Base-by-base conservation (phyloP, 2,329 filamentous ascomycete genomes). In the Intubia oerlemansii region DNA sequence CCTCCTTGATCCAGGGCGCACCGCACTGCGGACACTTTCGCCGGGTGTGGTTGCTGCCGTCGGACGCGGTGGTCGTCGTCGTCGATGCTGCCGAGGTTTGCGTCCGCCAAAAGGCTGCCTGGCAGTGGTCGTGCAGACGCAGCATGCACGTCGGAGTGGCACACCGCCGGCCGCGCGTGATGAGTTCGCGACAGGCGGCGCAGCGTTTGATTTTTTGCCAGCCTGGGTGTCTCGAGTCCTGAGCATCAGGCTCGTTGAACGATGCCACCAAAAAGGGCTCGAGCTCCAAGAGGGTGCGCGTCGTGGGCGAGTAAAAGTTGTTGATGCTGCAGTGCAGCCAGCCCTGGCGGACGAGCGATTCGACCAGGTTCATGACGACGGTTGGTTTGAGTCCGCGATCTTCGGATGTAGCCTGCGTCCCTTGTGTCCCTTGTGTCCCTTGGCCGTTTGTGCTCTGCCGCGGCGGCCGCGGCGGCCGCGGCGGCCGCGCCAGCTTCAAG, bases 111-210 rank as follows among this genome's bases (percentile, higher is more conserved):
- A 75, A 81, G 17, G 66, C 69, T 10, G 67, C 62, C 32, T 68
- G 59, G 46, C 82, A 93, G 28, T 72, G 67, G 37, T 82, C 66
- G 46, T 93, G 84, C 11, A 92, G 48, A 9, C 84, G 59, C 9
- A 70, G 59, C 17, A 51, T 55, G 46, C 84, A 93, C 13, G 69
- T 59, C 21, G 62, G 51, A 34, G 76, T 62, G 3, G 59, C 48
- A 49, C 84, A 92, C 31, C 84, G 64, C 57, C 82, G 65, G 1
- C 84, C 82, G 37, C 76, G 55, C 1, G 85, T 98, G 23, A 95
- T 67, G 36, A 95, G 75, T 38, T 92, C 82, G 47, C 70, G 77
- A 50, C 88, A 98, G 1, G 79, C 82, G 43, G 76, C 66, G 46
- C 88, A 98, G 36, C 72, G 68, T 52, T 88, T 91, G 46, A 98